phyloP scores from a whole-genome alignment of 73 alveolate species.

The Paramecium pentaurelia region DNA sequence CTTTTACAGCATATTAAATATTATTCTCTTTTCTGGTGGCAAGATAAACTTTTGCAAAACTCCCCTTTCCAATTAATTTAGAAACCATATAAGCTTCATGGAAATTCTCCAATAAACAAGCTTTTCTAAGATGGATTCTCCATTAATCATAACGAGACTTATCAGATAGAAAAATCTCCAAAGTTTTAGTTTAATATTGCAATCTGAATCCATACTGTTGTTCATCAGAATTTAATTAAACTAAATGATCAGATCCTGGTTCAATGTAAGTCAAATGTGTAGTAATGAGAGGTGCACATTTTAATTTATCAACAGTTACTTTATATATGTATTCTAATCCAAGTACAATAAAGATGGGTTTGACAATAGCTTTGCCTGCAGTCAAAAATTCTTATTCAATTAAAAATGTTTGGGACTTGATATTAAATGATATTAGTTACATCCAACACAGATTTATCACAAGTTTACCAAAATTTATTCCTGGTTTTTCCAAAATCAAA shows the following conservation, averaged over 20 bases:
- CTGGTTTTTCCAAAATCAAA: slow-evolving; percentile 5
- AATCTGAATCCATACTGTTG: slow-evolving; percentile 42
- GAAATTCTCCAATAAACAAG: background rate
- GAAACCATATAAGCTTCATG: slow-evolving; percentile 3
- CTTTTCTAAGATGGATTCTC: background rate
- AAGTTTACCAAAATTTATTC: background rate
- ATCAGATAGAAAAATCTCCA: slow-evolving; percentile 42
- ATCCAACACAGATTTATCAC: background rate
- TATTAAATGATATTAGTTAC: background rate
- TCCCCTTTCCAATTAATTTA: slow-evolving; percentile 69
- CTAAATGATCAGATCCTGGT: slow-evolving; percentile 1
- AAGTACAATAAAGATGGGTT: background rate
- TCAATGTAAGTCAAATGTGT: background rate
- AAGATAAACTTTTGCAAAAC: slow-evolving; percentile 72
- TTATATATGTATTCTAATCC: background rate
- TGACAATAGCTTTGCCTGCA: background rate
- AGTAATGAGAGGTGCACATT: slow-evolving; percentile 11
- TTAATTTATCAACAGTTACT: background rate
- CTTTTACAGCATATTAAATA: slow-evolving; percentile 63
- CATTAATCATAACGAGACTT: slow-evolving; percentile 14
- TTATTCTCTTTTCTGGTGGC: slow-evolving; percentile 62
- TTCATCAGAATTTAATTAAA: slow-evolving; percentile 16
- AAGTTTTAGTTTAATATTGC: background rate
- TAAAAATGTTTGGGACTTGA: background rate
- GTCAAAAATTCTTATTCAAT: slow-evolving; percentile 6